Evolutionary conservation across 2,329 filamentous ascomycete genomes (phyloP).

Genomic region (Talaromyces albobiverticillius): DNA sequence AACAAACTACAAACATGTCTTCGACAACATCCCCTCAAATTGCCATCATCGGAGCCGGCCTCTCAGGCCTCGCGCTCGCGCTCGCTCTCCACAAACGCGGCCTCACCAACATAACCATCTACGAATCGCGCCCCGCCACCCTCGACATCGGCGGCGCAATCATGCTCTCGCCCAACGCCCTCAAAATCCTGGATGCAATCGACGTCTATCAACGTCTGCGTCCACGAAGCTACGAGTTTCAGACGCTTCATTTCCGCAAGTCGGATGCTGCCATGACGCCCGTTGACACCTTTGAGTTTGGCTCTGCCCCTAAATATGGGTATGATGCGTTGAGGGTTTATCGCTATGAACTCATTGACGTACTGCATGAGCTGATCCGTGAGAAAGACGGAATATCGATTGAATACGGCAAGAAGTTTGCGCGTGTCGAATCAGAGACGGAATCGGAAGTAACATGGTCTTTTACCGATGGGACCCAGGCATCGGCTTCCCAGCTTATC

Average conservation of each 20-base stretch:
- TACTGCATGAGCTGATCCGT: not conserved
- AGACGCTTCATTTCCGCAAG: constrained; percentile 3
- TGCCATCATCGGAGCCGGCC: constrained; percentile 14
- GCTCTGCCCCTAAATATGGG: constrained; percentile 1
- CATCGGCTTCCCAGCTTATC: constrained; percentile 46
- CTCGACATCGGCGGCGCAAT: constrained; percentile 31
- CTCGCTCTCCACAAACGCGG: constrained; percentile 5
- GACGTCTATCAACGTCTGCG: constrained; percentile 13
- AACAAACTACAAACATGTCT: not conserved
- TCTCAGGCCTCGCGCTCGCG: constrained; percentile 9
- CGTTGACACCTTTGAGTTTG: constrained; percentile 12
- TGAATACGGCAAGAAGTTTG: constrained; percentile 46
- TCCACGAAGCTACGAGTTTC: constrained; percentile 2
- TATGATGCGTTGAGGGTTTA: constrained; percentile 11
- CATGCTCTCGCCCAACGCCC: constrained; percentile 30
- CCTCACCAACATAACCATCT: constrained; percentile 21
- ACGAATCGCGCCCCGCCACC: constrained; percentile 28
- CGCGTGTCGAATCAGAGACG: constrained; percentile 41
- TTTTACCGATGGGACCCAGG: constrained; percentile 46
- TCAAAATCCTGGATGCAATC: constrained; percentile 25
- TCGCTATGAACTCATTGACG: constrained; percentile 7
- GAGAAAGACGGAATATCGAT: constrained; percentile 33
- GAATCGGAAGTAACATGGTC: constrained; percentile 42
- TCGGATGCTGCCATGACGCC: constrained; percentile 4
- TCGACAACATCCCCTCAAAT: not conserved